Percentiles rank a stretch among this genome's conserved stretches.
Evolutionary conservation across 192 early-diverging fungal species (phyloP).

Genomic region (Entophlyctis luteolus): DNA sequence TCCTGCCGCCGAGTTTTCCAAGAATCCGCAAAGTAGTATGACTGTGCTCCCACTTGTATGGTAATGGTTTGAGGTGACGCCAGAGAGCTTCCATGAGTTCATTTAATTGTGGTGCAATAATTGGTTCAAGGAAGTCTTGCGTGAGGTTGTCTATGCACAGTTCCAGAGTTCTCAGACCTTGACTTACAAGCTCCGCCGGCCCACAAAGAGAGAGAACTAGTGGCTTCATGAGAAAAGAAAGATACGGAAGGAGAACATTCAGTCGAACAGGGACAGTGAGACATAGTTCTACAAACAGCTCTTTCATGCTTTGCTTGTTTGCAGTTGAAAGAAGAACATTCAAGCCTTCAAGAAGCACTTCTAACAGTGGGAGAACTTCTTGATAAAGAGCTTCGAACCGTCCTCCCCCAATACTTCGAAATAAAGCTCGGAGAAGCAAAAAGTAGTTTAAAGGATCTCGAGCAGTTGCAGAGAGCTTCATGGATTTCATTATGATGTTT

Average conservation of each 20-base stretch:
- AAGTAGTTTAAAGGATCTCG: conserved; percentile 91
- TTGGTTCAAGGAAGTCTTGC: conserved; percentile 94
- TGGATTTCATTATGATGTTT: conserved; percentile 82
- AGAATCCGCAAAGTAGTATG: conserved; percentile 86
- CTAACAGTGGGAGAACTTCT: conserved; percentile 90
- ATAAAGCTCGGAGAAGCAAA: conserved; percentile 80
- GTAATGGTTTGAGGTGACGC: conserved; percentile 83
- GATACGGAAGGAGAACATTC: conserved; percentile 85
- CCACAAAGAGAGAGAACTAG: conserved; percentile 89
- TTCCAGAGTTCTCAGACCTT: conserved; percentile 92
- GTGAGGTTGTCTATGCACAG: conserved; percentile 97
- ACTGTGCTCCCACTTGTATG: conserved; percentile 79
- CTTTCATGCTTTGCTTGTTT: conserved; percentile 78
- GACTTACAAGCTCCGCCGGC: conserved; percentile 89
- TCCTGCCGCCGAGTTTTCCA: conserved; percentile 97
- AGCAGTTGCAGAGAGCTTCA: conserved; percentile 78
- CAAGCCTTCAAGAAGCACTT: conserved; percentile 85
- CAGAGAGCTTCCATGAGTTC: conserved; percentile 93
- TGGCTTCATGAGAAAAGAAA: conserved; percentile 93
- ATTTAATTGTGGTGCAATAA: conserved; percentile 86
- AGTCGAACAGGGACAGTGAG: conserved; percentile 94
- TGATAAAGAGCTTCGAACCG: conserved; percentile 93
- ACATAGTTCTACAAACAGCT: conserved; percentile 97
- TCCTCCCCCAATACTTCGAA: conserved; percentile 95
- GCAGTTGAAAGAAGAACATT: conserved; percentile 78